A percentile compares a stretch with the other conserved stretches of the same genome.
These are phyloP conservation scores for Coemansia sp. DNA, from an alignment of 192 early-diverging fungal species.

Conservation along the genomic window DNA sequence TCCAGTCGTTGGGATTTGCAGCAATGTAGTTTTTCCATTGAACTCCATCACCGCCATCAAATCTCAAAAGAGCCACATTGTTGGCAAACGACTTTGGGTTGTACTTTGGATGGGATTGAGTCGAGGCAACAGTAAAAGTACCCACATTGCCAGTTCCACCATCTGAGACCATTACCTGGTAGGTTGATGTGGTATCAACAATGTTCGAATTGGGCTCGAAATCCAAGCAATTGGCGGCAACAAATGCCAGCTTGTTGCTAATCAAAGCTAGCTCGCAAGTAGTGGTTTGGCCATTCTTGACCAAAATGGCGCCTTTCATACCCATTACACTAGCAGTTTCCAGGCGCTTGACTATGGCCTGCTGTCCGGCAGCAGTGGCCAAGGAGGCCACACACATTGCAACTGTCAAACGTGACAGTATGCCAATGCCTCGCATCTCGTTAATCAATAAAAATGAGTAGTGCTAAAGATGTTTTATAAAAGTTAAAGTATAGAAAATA, in stretches of 20 bases:
- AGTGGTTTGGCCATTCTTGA: constrained; percentile 30
- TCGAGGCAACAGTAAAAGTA: constrained; percentile 16
- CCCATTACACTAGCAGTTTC: constrained; percentile 12
- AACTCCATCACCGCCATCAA: background rate
- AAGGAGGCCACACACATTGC: constrained; percentile 4
- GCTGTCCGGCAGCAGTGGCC: constrained; percentile 44
- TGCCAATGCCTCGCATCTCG: background rate
- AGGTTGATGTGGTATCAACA: constrained; percentile 7
- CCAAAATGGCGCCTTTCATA: constrained; percentile 30
- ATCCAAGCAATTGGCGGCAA: constrained; percentile 38
- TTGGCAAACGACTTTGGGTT: constrained; percentile 40
- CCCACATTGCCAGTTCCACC: constrained; percentile 23
- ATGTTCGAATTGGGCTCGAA: constrained; percentile 18
- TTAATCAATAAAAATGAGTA: background rate
- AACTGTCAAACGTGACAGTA: constrained; percentile 13
- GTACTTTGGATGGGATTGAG: constrained; percentile 27
- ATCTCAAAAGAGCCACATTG: constrained; percentile 35
- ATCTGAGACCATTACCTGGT: constrained; percentile 33
- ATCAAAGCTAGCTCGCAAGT: constrained; percentile 42
- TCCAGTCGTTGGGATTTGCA: constrained; percentile 37
- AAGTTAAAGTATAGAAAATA: constrained; percentile 2
- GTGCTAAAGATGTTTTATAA: background rate
- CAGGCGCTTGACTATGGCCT: constrained; percentile 27
- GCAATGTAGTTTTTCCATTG: constrained; percentile 47
- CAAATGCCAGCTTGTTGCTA: constrained; percentile 43